Conservation (phyloP, 2,329 filamentous ascomycete genomes). For the Aureobasidium mangrovei region DNA sequence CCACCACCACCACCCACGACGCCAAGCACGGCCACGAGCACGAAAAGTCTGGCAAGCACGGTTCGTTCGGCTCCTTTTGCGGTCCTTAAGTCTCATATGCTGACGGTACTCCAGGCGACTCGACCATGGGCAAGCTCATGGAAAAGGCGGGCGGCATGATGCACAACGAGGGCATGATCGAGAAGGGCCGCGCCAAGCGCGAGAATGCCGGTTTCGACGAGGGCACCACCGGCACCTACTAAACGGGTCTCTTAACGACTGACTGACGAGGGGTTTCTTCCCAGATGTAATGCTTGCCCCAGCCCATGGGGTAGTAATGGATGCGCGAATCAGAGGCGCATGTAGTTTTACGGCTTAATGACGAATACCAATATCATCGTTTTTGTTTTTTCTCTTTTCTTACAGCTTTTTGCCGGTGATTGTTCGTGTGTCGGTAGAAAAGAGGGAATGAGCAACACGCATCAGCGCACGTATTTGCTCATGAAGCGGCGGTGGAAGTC, state of each 20-base stretch:
- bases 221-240: not conserved
- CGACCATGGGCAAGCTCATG: constrained; percentile 48
- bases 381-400: not conserved
- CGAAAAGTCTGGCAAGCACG: constrained; percentile 1
- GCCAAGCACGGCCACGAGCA: not conserved
- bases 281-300: not conserved
- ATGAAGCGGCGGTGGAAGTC: constrained; percentile 99
- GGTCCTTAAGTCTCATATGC: not conserved
- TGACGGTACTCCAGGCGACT: constrained; percentile 29
- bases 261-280: not conserved
- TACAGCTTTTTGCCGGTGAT: not conserved
- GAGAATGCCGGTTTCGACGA: constrained; percentile 24
- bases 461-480: constrained; percentile 38
- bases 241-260: not conserved
- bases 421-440: not conserved
- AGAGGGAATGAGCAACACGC: not conserved
- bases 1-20: not conserved
- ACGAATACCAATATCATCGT: not conserved
- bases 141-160: constrained; percentile 49
- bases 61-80: constrained; percentile 1
- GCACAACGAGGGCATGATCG: constrained; percentile 38
- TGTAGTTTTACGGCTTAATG: constrained; percentile 5
- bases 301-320: not conserved
- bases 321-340: not conserved
- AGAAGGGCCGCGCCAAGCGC: constrained; percentile 45